These are phyloP conservation scores for Fraxinus quadrangulata DNA, from an alignment of 257 asterid genomes.

Conservation along the genomic window DNA sequence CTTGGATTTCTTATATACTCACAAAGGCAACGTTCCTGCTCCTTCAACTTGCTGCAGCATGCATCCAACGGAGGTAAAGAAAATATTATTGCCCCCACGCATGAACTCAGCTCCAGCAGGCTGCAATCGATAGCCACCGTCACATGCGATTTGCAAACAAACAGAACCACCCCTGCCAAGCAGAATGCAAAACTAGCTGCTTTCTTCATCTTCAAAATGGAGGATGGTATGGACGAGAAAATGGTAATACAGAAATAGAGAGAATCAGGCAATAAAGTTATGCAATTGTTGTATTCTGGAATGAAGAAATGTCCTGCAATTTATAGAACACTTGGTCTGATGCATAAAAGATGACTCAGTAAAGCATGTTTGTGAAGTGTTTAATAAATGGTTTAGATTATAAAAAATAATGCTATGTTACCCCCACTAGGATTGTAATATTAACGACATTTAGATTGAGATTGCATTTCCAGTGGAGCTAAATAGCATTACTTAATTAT, in stretches of 20 bases:
- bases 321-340: constrained; percentile 2
- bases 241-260: background rate
- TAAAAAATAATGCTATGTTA: too few species aligned
- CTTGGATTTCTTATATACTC: constrained; percentile 24
- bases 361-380: too few species aligned
- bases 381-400: too few species aligned
- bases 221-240: background rate
- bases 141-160: constrained; percentile 1
- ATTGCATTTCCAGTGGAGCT: too few species aligned
- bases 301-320: background rate
- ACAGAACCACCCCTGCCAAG: constrained; percentile 4
- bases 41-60: constrained; percentile 36
- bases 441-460: too few species aligned
- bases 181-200: background rate
- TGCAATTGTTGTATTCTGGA: background rate
- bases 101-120: constrained; percentile 23
- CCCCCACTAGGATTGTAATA: too few species aligned
- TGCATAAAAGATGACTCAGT: background rate
- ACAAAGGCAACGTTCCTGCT: constrained; percentile 35
- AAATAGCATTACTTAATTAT: too few species aligned
- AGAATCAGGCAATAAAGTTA: background rate
- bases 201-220: constrained; percentile 3
- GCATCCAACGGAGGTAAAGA: constrained; percentile 10
- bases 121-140: constrained; percentile 15
- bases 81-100: constrained; percentile 17